Percentiles rank a stretch among this genome's conserved stretches.
phyloP scores from a whole-genome alignment of 2,329 filamentous ascomycete species.

The Penicillium sp. region DNA sequence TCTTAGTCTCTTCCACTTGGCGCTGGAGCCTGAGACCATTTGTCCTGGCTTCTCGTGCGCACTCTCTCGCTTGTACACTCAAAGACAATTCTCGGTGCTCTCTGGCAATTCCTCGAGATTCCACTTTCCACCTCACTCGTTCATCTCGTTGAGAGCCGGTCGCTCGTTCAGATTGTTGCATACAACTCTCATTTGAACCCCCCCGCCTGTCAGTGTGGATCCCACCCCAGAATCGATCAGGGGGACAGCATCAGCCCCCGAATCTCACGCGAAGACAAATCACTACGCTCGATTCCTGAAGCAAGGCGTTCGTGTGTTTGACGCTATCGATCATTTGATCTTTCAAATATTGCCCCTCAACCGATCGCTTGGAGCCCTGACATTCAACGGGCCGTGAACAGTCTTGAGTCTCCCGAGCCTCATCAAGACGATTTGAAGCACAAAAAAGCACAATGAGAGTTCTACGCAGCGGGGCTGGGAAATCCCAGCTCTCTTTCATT shows the following conservation, averaged over 20 bases:
- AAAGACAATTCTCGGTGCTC: not conserved
- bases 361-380: too few species aligned
- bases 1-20: conserved; percentile 12
- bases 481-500: conserved; percentile 11
- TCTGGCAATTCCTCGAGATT: too few species aligned
- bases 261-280: conserved; percentile 1
- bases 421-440: conserved; percentile 14
- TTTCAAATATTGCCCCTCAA: too few species aligned
- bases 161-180: conserved; percentile 13
- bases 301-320: too few species aligned
- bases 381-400: too few species aligned
- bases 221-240: conserved; percentile 6
- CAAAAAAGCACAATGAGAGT: conserved; percentile 14
- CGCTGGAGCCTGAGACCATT: conserved; percentile 12
- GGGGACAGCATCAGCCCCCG: conserved; percentile 6
- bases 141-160: conserved; percentile 6
- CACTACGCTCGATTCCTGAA: not conserved
- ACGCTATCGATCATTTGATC: too few species aligned
- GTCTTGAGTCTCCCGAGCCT: not conserved
- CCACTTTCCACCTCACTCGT: not conserved
- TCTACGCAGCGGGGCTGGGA: conserved; percentile 10
- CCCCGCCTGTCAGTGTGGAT: not conserved
- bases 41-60: conserved; percentile 10
- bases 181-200: not conserved
- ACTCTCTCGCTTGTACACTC: not conserved